Evolutionary conservation across 2,329 filamentous ascomycete genomes (phyloP).

Genomic region (Alternaria tenuissima): DNA sequence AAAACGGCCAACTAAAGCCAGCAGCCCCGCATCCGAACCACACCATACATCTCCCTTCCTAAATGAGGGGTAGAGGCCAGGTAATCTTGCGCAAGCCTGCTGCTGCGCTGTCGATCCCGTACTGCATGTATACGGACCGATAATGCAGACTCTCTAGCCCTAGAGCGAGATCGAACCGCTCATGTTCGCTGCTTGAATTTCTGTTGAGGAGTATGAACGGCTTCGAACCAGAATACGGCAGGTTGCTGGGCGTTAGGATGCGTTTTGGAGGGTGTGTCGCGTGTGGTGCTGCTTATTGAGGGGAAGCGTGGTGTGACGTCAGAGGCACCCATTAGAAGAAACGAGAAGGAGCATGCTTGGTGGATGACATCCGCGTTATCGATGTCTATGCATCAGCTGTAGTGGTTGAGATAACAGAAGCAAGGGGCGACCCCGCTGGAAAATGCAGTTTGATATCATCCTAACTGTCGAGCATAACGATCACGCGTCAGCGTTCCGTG

Average conservation of each 20-base stretch:
- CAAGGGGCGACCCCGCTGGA: neutral
- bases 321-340: neutral
- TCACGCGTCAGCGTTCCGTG: neutral
- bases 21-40: neutral
- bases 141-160: neutral
- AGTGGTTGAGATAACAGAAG: neutral
- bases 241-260: neutral
- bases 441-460: neutral
- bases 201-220: conserved; percentile 1
- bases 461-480: neutral
- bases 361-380: neutral
- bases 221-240: neutral
- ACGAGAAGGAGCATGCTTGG: neutral
- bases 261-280: neutral
- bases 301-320: conserved; percentile 1
- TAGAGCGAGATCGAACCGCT: neutral
- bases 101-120: neutral
- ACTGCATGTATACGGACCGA: neutral
- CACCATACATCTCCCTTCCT: neutral
- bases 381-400: neutral
- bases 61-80: neutral
- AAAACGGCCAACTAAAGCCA: neutral
- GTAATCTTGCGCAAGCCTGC: neutral
- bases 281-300: conserved; percentile 1
- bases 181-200: neutral